A percentile compares a stretch with the other conserved stretches of the same genome.
Evolutionary conservation across 768 basidiomycete genomes (phyloP).

Genomic region (Suillus fuscotomentosus): DNA sequence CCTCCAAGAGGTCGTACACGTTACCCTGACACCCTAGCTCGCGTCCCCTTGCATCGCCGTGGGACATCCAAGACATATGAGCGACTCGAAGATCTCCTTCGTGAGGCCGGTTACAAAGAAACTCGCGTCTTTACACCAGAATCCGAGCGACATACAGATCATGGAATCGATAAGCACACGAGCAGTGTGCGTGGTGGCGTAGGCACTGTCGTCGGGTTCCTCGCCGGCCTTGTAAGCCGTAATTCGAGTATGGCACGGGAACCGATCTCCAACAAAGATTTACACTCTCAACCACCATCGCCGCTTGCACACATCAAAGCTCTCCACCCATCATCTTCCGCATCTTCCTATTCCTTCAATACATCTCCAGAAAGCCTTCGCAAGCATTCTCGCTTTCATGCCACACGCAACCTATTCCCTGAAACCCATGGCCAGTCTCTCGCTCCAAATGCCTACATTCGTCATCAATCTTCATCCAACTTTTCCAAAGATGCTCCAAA

Average conservation of each 20-base stretch:
- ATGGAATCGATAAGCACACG: constrained; percentile 20
- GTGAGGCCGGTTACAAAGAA: constrained; percentile 90
- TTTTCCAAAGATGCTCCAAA: constrained; percentile 35
- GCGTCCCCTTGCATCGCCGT: constrained; percentile 73
- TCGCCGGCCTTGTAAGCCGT: constrained; percentile 54
- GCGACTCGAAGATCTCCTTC: constrained; percentile 78
- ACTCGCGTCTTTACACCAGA: constrained; percentile 89
- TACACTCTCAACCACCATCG: constrained; percentile 24
- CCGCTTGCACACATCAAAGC: constrained; percentile 17
- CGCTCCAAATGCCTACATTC: constrained; percentile 9
- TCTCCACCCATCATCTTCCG: constrained; percentile 13
- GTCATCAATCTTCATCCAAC: constrained; percentile 25
- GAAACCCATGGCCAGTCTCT: neutral
- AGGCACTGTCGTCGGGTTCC: constrained; percentile 60
- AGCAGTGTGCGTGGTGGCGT: constrained; percentile 43
- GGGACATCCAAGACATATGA: constrained; percentile 84
- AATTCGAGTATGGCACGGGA: constrained; percentile 21
- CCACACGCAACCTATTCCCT: constrained; percentile 2
- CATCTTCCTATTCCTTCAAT: constrained; percentile 13
- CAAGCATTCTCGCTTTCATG: constrained; percentile 5
- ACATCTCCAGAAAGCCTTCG: constrained; percentile 23
- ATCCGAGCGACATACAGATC: constrained; percentile 47
- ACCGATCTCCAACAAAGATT: constrained; percentile 11
- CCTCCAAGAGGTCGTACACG: constrained; percentile 44
- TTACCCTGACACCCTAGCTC: constrained; percentile 59